Evolutionary conservation across 805 yeast species (phyloP).

Genomic region (Candida piceae): DNA sequence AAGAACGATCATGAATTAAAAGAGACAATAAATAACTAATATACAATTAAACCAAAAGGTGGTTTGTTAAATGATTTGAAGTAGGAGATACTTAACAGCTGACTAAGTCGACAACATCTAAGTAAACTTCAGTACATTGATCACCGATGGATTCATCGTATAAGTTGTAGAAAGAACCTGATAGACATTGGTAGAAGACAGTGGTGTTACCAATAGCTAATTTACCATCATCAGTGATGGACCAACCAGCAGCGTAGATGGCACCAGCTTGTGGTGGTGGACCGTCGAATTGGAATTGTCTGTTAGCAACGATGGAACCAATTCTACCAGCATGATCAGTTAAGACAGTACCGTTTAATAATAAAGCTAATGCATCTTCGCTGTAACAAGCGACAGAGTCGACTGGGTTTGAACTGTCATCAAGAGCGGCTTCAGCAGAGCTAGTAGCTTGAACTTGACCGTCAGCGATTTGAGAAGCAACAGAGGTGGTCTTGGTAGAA

Average conservation of each 20-base stretch:
- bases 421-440: conserved; percentile 21
- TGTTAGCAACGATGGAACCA: conserved; percentile 57
- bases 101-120: conserved; percentile 41
- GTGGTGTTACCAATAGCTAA: conserved; percentile 48
- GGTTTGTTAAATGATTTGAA: neutral
- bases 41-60: conserved; percentile 6
- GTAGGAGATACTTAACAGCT: conserved; percentile 21
- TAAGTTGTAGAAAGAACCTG: conserved; percentile 56
- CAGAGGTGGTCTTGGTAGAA: conserved; percentile 30
- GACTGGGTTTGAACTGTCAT: conserved; percentile 29
- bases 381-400: conserved; percentile 32
- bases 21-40: conserved; percentile 3
- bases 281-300: conserved; percentile 63
- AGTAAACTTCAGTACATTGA: conserved; percentile 43
- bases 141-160: conserved; percentile 44
- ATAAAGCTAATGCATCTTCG: conserved; percentile 38
- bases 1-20: conserved; percentile 16
- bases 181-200: conserved; percentile 48
- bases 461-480: conserved; percentile 35
- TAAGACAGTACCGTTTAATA: conserved; percentile 37
- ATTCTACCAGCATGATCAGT: conserved; percentile 45
- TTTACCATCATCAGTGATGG: conserved; percentile 39
- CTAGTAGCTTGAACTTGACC: conserved; percentile 38
- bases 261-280: conserved; percentile 63
- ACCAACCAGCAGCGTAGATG: conserved; percentile 49